Conservation (phyloP, 2,329 filamentous ascomycete species). For the Pyrenophora tritici-repentis region DNA sequence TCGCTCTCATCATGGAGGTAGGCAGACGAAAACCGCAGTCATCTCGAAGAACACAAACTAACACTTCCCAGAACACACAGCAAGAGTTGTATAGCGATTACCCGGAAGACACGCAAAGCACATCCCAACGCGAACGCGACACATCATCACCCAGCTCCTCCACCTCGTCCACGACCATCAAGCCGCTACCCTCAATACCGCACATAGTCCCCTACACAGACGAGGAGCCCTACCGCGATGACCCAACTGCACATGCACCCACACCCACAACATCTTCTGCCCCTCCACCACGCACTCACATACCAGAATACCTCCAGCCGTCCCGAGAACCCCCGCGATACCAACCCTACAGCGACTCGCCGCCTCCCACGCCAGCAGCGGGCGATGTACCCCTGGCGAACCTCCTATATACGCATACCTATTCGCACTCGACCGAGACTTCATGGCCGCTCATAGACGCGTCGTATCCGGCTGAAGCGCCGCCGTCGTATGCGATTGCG, state of each 20-base stretch:
- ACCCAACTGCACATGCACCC: slow-evolving; percentile 2
- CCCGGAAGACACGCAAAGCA: not conserved
- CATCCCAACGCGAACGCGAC: not conserved
- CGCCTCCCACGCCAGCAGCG: slow-evolving; percentile 13
- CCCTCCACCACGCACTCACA: not conserved
- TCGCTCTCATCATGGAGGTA: too few species aligned
- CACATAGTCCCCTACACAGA: too few species aligned
- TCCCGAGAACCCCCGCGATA: not conserved
- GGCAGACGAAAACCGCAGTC: too few species aligned
- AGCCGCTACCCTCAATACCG: too few species aligned
- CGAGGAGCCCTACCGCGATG: slow-evolving; percentile 12
- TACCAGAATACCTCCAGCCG: not conserved
- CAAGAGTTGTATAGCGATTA: too few species aligned
- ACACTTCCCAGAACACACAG: too few species aligned
- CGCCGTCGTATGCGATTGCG: slow-evolving; percentile 33
- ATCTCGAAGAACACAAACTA: too few species aligned
- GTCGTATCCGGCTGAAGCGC: slow-evolving; percentile 31
- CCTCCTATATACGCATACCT: slow-evolving; percentile 20
- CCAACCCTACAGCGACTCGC: slow-evolving; percentile 13
- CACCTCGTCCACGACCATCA: not conserved
- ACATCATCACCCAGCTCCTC: not conserved
- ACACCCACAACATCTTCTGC: not conserved
- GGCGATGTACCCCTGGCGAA: slow-evolving; percentile 39
- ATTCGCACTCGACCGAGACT: not conserved
- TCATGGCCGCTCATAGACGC: not conserved